Evolutionary conservation across 2,329 filamentous ascomycete species (phyloP).

Genomic region (Nothopassalora personata): DNA sequence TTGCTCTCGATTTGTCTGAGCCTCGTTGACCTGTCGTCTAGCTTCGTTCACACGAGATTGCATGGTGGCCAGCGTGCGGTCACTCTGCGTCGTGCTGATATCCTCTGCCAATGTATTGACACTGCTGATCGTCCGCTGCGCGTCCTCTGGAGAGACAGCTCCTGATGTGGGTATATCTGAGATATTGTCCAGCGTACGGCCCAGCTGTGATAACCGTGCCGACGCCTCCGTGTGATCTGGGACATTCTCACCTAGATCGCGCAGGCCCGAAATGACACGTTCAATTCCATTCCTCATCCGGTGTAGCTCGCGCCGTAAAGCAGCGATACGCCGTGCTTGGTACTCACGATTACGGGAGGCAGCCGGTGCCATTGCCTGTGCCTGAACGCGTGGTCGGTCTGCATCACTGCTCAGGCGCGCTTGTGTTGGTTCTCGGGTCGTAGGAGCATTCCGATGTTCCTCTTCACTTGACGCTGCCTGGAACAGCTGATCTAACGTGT

Average conservation of each 20-base stretch:
- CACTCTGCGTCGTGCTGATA: slow-evolving; percentile 14
- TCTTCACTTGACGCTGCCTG: slow-evolving; percentile 28
- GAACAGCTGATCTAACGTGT: slow-evolving; percentile 32
- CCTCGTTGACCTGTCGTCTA: slow-evolving; percentile 28
- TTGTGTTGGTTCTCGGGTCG: neutral
- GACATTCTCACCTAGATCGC: slow-evolving; percentile 34
- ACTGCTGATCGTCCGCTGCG: slow-evolving; percentile 21
- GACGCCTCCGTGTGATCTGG: slow-evolving; percentile 31
- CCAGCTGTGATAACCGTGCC: slow-evolving; percentile 25
- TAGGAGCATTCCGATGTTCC: neutral
- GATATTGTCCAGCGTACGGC: slow-evolving; percentile 29
- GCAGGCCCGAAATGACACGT: slow-evolving; percentile 33
- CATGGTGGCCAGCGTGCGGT: slow-evolving; percentile 24
- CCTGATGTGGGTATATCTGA: slow-evolving; percentile 8
- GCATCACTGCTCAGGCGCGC: neutral
- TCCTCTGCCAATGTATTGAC: slow-evolving; percentile 18
- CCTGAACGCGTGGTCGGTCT: slow-evolving; percentile 20
- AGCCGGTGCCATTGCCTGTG: slow-evolving; percentile 25
- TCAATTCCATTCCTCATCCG: slow-evolving; percentile 36
- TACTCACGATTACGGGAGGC: slow-evolving; percentile 32
- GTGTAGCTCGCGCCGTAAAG: slow-evolving; percentile 34
- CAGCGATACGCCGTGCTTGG: slow-evolving; percentile 32
- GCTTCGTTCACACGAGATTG: slow-evolving; percentile 30
- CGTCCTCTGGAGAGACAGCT: slow-evolving; percentile 12
- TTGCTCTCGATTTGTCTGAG: slow-evolving; percentile 30